These are phyloP conservation scores for Actinomortierella ambigua DNA, from an alignment of 371 early-diverging fungal genomes.

Conservation along the genomic window DNA sequence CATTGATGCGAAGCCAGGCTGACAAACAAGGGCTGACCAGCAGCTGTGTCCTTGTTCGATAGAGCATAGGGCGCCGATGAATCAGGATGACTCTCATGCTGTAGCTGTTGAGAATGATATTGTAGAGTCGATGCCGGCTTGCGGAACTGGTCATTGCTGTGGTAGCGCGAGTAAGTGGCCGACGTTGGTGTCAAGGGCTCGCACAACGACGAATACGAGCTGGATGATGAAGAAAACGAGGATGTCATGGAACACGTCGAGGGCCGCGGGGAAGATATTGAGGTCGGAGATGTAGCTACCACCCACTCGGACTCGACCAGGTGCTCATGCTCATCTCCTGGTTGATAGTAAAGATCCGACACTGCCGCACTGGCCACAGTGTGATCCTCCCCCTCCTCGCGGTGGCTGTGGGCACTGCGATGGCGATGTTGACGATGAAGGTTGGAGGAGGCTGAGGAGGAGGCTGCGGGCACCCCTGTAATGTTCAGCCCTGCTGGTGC, in stretches of 20 bases:
- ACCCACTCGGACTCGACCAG: constrained; percentile 45
- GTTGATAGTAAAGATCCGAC: too few relatives aligned
- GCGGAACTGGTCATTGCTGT: constrained; percentile 91
- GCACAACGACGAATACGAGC: constrained; percentile 64
- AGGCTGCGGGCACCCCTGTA: constrained; percentile 25
- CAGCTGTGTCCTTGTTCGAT: constrained; percentile 34
- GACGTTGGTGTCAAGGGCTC: constrained; percentile 92
- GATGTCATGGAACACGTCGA: constrained; percentile 55
- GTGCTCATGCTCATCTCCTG: constrained; percentile 58
- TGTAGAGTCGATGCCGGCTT: constrained; percentile 88
- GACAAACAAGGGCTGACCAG: constrained; percentile 24
- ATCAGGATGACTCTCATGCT: constrained; percentile 46
- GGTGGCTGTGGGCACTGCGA: too few relatives aligned
- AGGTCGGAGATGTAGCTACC: constrained; percentile 61
- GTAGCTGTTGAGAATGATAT: constrained; percentile 58
- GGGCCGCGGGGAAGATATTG: constrained; percentile 62
- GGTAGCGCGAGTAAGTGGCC: constrained; percentile 80
- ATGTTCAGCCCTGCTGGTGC: too few relatives aligned
- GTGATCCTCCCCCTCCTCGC: too few relatives aligned
- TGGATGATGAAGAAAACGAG: constrained; percentile 73
- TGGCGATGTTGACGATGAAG: constrained; percentile 5
- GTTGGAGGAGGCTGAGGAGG: constrained; percentile 39
- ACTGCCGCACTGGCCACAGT: too few relatives aligned
- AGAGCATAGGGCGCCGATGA: constrained; percentile 65
- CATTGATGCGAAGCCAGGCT: too few relatives aligned